Base-by-base conservation (phyloP, 805 yeast species). In the Scheffersomyces stipitis region DNA sequence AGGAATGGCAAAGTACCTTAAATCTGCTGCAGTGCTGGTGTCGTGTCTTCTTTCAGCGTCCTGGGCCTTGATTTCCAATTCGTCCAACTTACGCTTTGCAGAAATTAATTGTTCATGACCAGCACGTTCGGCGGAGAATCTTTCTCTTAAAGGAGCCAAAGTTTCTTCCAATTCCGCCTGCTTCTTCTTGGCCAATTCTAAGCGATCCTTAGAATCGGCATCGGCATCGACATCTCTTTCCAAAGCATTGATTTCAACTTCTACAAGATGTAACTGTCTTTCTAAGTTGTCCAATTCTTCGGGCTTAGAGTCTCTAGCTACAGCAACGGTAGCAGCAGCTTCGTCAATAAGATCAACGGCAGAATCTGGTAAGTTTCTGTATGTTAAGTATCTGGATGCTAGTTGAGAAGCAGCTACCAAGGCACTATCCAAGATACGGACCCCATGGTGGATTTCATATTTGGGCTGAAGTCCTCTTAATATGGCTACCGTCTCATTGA, bases 11-110 rank as follows among this genome's bases (percentile, higher is more conserved):
- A 88, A 93, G 72, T 90, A 93, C 62, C 96, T 79, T 61, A 93
- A 75, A 65, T 93, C 99, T 15, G 99, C 98, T 36, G 95, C 96
- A 8, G 96, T 76, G 4, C 84, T 91, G 23, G 89, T 87, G 60
- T 93, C 99, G 46, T 86, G 86, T 58, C 97, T 84, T 75, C 99
- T 87, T 62, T 91, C 98, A 16, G 99, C 99, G 65, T 93, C 98
- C 38, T 71, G 75, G 4, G 98, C 98, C 67, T 93, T 93, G 58
- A 78, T 81, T 58, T 88, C 96, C 54, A 93, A 75, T 47, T 93
- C 98, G 52, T 91, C 97, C 48, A 93, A 75, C 63, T 85, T 87
- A 66, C 88, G 80, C 72, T 91, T 90, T 35, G 95, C 90, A 30
- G 81, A 72, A 36, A 93, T 91, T 56, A 93, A 78, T 61, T 87